Evolutionary conservation across 495 filamentous ascomycete genomes (phyloP), one percentile per base, ranked within the genome.

Genomic region (Aspergillus avenaceus): DNA sequence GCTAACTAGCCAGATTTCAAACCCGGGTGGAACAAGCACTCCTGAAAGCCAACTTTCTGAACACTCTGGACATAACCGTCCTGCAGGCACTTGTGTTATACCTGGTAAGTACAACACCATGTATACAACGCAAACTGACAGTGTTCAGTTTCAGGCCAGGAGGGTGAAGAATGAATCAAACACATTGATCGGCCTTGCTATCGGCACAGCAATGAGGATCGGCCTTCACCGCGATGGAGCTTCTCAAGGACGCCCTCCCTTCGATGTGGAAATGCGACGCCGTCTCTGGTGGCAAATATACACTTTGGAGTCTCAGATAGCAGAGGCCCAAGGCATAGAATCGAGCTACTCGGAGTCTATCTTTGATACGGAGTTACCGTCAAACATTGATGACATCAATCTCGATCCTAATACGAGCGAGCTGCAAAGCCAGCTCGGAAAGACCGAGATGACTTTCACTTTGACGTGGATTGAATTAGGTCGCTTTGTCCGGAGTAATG

Each of bases 251-350:
- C 80, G 86, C 25, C 70, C 77, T 29, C 83, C 84, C 0, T 88
- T 90, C 54, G 84, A 91, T 41, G 74, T 78, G 4, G 88, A 91
- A 58, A 86, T 90, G 75, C 75, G 88, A 36, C 75, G 87, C 38
- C 77, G 88, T 0, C 63, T 91, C 7, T 93, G 88, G 81, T 89
- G 87, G 81, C 79, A 84, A 16, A 72, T 91, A 3, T 85, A 78
- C 55, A 71, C 84, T 11, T 65, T 91, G 1, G 89, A 95, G 56
- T 65, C 80, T 1, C 74, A 84, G 5, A 82, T 83, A 0, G 80
- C 84, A 7, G 87, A 93, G 60, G 86, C 88, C 47, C 76, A 86
- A 54, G 85, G 84, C 1, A 83, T 79, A 38, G 84, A 90, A 38
- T 80, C 86, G 6, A 79, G 70, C 9, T 83, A 91, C 18, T 60